Percentiles rank a stretch among this genome's conserved stretches.
These are phyloP conservation scores for Ilyonectria sp. DNA, from an alignment of 2,329 filamentous ascomycete genomes.

Conservation along the genomic window DNA sequence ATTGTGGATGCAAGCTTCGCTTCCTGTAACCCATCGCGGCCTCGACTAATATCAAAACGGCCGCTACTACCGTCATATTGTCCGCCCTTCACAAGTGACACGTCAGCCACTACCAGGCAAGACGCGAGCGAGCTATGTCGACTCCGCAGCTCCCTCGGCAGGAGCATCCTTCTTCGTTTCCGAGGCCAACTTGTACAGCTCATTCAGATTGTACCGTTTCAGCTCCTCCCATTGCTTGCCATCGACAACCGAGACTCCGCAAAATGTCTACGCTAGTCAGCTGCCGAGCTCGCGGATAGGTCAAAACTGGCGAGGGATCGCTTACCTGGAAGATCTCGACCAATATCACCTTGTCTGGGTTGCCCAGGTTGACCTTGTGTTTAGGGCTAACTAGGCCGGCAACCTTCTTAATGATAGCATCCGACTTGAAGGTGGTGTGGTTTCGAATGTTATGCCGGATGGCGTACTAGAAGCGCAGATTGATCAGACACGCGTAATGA, in stretches of 20 bases:
- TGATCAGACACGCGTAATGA: slow-evolving; percentile 34
- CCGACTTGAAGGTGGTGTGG: slow-evolving; percentile 77
- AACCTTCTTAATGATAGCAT: slow-evolving; percentile 79
- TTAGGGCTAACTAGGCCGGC: slow-evolving; percentile 75
- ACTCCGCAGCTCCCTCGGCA: slow-evolving; percentile 37
- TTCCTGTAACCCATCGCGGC: slow-evolving; percentile 17
- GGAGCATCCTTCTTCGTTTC: slow-evolving; percentile 38
- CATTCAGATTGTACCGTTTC: slow-evolving; percentile 84
- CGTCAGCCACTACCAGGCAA: slow-evolving; percentile 25
- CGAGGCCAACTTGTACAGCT: slow-evolving; percentile 71
- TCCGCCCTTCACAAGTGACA: slow-evolving; percentile 28
- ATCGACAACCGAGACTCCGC: slow-evolving; percentile 85
- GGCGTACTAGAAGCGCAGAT: slow-evolving; percentile 74
- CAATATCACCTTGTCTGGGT: slow-evolving; percentile 84
- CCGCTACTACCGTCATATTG: slow-evolving; percentile 16
- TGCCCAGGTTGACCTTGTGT: slow-evolving; percentile 84
- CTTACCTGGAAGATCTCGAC: slow-evolving; percentile 85
- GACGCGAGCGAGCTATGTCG: slow-evolving; percentile 36
- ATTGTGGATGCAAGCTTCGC: slow-evolving; percentile 23
- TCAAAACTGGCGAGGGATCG: slow-evolving; percentile 35
- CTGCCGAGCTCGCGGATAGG: slow-evolving; percentile 35
- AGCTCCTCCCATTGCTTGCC: slow-evolving; percentile 78
- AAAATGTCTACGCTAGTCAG: slow-evolving; percentile 71
- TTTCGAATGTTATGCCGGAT: slow-evolving; percentile 85
- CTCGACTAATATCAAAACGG: slow-evolving; percentile 22